phyloP scores from a whole-genome alignment of 768 basidiomycete species.

The Boletus tomentosulus region DNA sequence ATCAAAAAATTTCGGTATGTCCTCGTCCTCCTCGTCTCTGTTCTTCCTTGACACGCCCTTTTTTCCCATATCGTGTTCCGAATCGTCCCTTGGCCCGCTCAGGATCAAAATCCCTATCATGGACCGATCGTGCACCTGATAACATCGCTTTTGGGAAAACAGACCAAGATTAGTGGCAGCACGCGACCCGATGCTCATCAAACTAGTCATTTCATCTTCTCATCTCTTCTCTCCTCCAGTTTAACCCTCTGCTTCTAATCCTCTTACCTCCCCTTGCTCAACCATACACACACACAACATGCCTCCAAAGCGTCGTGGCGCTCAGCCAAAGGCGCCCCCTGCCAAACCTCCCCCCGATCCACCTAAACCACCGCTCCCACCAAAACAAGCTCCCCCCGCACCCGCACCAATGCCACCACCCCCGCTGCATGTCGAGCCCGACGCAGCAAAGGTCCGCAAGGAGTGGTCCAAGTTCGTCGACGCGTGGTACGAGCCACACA shows the following conservation, averaged over 20 bases:
- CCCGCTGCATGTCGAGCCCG: constrained; percentile 8
- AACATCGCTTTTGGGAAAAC: constrained; percentile 26
- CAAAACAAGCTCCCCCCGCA: constrained; percentile 12
- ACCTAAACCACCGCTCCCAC: constrained; percentile 7
- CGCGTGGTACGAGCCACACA: constrained; percentile 30
- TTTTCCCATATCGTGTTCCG: constrained; percentile 16
- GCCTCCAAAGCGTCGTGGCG: constrained; percentile 30
- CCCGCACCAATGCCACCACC: constrained; percentile 5
- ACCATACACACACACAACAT: too few species aligned
- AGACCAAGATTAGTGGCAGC: constrained; percentile 5
- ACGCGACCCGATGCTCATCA: constrained; percentile 26
- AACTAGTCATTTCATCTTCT: constrained; percentile 16
- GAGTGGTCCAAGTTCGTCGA: constrained; percentile 29
- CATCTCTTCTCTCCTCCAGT: constrained; percentile 5
- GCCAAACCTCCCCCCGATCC: constrained; percentile 11
- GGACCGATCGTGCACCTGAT: constrained; percentile 29
- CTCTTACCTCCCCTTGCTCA: too few species aligned
- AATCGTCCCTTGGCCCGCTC: too few species aligned
- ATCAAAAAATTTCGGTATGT: constrained; percentile 6
- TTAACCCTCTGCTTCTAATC: neutral
- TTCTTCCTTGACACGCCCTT: neutral
- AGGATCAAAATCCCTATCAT: constrained; percentile 29
- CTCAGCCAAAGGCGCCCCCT: constrained; percentile 2
- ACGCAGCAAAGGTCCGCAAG: constrained; percentile 26
- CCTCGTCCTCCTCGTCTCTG: neutral